Base-by-base conservation (phyloP, 139 green algal species). In the Zygnema cylindricum region DNA sequence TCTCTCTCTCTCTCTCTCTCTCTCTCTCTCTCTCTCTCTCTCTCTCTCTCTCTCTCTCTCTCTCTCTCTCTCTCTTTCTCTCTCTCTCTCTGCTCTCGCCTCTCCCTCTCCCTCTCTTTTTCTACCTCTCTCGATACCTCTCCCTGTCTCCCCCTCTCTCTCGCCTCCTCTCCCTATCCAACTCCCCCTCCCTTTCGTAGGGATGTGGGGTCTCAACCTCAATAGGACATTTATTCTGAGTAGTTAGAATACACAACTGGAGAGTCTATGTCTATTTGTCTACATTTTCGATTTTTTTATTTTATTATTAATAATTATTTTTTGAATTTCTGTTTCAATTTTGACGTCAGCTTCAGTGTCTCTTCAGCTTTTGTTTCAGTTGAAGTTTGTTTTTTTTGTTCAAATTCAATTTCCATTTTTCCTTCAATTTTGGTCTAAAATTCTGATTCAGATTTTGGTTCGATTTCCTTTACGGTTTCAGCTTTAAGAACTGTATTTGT, bases 101-200 rank as follows among this genome's bases (percentile, higher is more conserved):
- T 82, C 75, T 82, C 75, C 41, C 75, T 40, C 75, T 82, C 75
- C 41, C 75, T 82, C 75, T 40, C 25, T 1, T 38, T 39, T n/a
- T 16, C 25, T 49, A 25, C 30, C 41, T 49, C 2, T 21, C 40
- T 82, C 75, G 42, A 25, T 33, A 49, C 1, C 75, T n/a, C 11
- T 38, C 75, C 11, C 1, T n/a, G 2, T 23, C 42, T n/a, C 2
- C 41, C 76, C 33, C 76, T 16, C 16, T 63, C 49, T n/a, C n/a
- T n/a, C n/a, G n/a, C n/a, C n/a, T n/a, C n/a, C n/a, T n/a, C n/a
- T n/a, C n/a, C n/a, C n/a, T n/a, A n/a, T n/a, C n/a, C n/a, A n/a
- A n/a, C n/a, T n/a, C n/a, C n/a, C n/a, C n/a, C n/a, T n/a, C n/a
- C n/a, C n/a, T n/a, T n/a, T n/a, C n/a, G n/a, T n/a, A n/a, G n/a